Evolutionary conservation across 176 grass and related monocot genomes (phyloP), one percentile per base, ranked within the genome.

Genomic region (Rhipidocladum racemiflorum): DNA sequence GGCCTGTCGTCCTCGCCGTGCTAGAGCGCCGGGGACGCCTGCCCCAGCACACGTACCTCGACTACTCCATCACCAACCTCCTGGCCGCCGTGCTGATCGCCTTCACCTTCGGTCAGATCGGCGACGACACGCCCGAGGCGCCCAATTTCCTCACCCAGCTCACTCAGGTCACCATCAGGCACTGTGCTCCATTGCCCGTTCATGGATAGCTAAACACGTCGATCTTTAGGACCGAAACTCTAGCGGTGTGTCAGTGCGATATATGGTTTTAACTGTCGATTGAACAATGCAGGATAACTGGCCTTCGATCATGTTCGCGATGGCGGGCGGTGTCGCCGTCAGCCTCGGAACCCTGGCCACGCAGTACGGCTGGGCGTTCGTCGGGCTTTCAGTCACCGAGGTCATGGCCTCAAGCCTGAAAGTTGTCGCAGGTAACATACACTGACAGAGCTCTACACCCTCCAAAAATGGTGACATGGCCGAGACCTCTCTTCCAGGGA

Each of bases 81-180:
- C 53, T 98, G 10, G 92, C 95, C 6, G 95, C 95, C 6, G 75
- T 98, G 30, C 72, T 98, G 9, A 51, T 98, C 34, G 92, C 92
- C 6, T 44, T 98, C 56, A 93, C 92, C 18, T 88, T 93, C 21
- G 95, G 95, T 3, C 95, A 98, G 64, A 87, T 93, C 27, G 95
- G 92, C 12, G 79, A 79, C 1, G 78, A 84, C 78, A 95, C 84
- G 64, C 78, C 84, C 6, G 61, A 86, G 60, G 86, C 78, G 67
- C 92, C 95, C 5, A 98, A 98, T 68, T 98, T 98, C 87, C 80
- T 98, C 61, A 90, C 90, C 34, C 95, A 98, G 77, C 90, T 98
- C 60, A 15, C 85, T 42, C 90, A 87, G 95, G 82, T 94, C 50
- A 66, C 21, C 7, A 5, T 16, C 46, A 51, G 1, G 27, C 73